Conservation (phyloP, 176 grass and related monocot genomes). For the Ampelocalamus luodianensis region DNA sequence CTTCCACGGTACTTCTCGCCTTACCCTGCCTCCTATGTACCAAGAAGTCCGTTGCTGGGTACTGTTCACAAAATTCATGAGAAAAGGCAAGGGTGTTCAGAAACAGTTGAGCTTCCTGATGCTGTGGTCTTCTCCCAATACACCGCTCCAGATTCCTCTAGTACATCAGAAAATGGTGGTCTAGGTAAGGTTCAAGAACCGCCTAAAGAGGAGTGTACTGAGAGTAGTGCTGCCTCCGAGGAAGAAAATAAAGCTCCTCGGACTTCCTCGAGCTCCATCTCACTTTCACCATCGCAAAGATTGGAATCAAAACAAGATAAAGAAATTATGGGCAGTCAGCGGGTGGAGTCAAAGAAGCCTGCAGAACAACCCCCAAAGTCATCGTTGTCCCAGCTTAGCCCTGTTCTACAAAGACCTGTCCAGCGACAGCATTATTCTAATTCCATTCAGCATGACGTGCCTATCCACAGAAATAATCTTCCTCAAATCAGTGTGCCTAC, state of each 20-base stretch:
- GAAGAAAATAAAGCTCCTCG: constrained; percentile 16
- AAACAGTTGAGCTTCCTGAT: constrained; percentile 33
- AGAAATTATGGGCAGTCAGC: constrained; percentile 22
- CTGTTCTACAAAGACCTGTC: constrained; percentile 15
- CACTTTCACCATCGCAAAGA: constrained; percentile 1
- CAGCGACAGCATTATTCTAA: constrained; percentile 5
- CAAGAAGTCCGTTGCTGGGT: constrained; percentile 37
- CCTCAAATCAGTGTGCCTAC: constrained; percentile 1
- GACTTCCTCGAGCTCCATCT: constrained; percentile 16
- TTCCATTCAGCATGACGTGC: constrained; percentile 20
- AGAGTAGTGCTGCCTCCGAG: constrained; percentile 16
- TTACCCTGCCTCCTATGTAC: constrained; percentile 46
- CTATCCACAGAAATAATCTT: constrained; percentile 33
- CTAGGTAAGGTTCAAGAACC: constrained; percentile 11
- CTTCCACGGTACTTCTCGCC: constrained; percentile 49
- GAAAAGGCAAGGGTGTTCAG: constrained; percentile 32
- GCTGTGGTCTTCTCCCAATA: constrained; percentile 37
- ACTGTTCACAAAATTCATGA: constrained; percentile 39
- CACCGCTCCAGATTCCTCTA: constrained; percentile 28
- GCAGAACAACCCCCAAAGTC: constrained; percentile 10
- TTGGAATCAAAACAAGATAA: constrained; percentile 5
- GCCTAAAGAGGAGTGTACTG: constrained; percentile 14
- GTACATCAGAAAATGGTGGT: constrained; percentile 13
- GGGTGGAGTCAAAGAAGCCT: constrained; percentile 25
- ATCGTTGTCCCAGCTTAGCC: not conserved